Base-by-base conservation (phyloP, 176 grass and related monocot species). In the Aechmea fasciata region DNA sequence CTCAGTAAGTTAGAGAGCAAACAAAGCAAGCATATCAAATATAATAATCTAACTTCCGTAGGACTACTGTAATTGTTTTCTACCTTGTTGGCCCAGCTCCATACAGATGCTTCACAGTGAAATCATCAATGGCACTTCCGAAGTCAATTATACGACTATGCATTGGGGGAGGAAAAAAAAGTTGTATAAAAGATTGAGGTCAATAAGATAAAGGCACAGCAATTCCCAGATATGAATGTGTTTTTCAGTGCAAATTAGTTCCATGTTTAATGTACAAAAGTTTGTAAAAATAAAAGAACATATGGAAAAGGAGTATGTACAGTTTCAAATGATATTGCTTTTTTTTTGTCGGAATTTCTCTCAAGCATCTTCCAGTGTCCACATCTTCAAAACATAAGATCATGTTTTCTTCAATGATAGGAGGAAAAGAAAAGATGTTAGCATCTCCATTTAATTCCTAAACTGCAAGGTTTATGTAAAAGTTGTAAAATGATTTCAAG, bases 121-220 rank as follows among this genome's bases (percentile, higher is more conserved):
- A 90, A 87, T 96, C 93, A 81, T 96, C 93, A 78, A 96, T 85
- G 57, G 93, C 93, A 88, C 93, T 92, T 71, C 93, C 93, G 13
- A 96, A 96, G 74, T 96, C 93, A 81, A 96, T 92, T 66, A 96
- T 71, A 72, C 81, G 89, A 83, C 93, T 96, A 79, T 57, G 62
- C 49, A 85, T 23, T 41, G 33, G 15, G 4, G n/a, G n/a, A 7
- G 2, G 10, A 59, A 59, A 61, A 22, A 11, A 2, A 61, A 18
- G n/a, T 22, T 18, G 22, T 9, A 1, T 10, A 67, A 9, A 14
- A 17, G 26, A 28, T 47, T 13, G 11, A 17, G 23, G 24, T 47
- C 12, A 47, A 66, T 66, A 28, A 28, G 25, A 66, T 33, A 28
- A 66, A 65, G 25, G 63, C 25, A 41, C 12, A 65, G 23, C 23